These are phyloP conservation scores for Cutaneotrichosporon sp. DNA, from an alignment of 1,284 basidiomycete species.

Conservation along the genomic window DNA sequence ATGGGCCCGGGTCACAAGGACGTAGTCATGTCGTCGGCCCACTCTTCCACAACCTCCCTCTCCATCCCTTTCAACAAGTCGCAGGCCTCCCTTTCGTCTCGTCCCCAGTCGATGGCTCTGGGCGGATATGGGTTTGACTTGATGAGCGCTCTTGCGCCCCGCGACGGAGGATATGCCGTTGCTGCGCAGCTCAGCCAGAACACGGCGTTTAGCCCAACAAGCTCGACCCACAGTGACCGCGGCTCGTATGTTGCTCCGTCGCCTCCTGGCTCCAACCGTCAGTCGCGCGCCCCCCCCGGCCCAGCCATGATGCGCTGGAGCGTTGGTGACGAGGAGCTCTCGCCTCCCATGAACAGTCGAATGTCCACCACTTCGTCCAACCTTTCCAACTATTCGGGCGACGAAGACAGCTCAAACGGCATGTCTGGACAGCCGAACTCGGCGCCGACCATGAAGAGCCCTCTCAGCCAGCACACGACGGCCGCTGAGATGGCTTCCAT, in stretches of 20 bases:
- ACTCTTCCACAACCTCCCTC: conserved; percentile 40
- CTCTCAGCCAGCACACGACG: conserved; percentile 30
- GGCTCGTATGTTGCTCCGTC: conserved; percentile 20
- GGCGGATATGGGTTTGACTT: conserved; percentile 37
- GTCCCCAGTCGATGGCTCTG: conserved; percentile 30
- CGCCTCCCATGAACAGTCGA: conserved; percentile 16
- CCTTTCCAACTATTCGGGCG: conserved; percentile 1
- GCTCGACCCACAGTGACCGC: conserved; percentile 25
- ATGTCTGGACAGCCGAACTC: not conserved
- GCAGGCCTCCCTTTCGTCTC: conserved; percentile 18
- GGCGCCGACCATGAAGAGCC: conserved; percentile 19
- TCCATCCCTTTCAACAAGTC: conserved; percentile 39
- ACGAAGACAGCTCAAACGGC: not conserved
- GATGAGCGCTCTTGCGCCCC: conserved; percentile 37
- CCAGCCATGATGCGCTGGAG: conserved; percentile 45
- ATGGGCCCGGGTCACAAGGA: conserved; percentile 5
- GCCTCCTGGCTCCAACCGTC: conserved; percentile 1
- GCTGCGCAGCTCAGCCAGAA: conserved; percentile 38
- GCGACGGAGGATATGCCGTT: conserved; percentile 48
- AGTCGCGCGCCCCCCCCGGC: conserved; percentile 30
- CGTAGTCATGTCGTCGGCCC: conserved; percentile 27
- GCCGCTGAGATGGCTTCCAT: conserved; percentile 13
- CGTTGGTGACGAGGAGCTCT: conserved; percentile 35
- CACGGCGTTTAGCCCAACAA: conserved; percentile 6
- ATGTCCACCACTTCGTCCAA: conserved; percentile 11